phyloP scores from a whole-genome alignment of 2,329 filamentous ascomycete genomes.

The Talaromyces islandicus region DNA sequence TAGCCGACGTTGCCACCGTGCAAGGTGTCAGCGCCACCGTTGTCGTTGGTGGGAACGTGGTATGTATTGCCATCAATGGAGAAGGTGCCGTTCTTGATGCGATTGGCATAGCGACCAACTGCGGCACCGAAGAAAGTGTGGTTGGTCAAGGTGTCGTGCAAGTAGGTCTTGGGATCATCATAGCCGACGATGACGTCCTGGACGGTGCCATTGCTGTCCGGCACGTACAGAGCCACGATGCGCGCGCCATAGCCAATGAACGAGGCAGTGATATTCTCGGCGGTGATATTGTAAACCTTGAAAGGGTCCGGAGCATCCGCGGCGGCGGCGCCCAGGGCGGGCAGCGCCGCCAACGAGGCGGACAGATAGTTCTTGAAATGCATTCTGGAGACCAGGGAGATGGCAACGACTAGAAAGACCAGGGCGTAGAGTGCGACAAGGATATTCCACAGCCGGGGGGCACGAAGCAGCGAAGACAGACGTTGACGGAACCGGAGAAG shows the following conservation, averaged over 20 bases:
- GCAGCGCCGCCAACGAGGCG: conserved; percentile 27
- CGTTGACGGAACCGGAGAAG: conserved; percentile 18
- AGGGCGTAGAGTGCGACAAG: conserved; percentile 23
- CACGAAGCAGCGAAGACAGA: conserved; percentile 18
- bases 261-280: conserved; percentile 43
- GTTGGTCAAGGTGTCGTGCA: conserved; percentile 40
- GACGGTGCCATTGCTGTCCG: conserved; percentile 42
- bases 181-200: conserved; percentile 49
- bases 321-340: conserved; percentile 18
- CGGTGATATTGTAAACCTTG: conserved; percentile 40
- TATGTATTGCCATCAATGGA: conserved; percentile 42
- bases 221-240: conserved; percentile 43
- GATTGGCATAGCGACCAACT: conserved; percentile 50
- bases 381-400: conserved; percentile 28
- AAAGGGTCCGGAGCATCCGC: conserved; percentile 26
- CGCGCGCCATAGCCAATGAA: conserved; percentile 45
- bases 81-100: conserved; percentile 53
- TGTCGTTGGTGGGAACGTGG: conserved; percentile 47
- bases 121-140: conserved; percentile 45
- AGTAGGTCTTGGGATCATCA: conserved; percentile 40
- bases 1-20: conserved; percentile 47
- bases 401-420: conserved; percentile 23
- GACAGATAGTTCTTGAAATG: conserved; percentile 29
- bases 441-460: conserved; percentile 23
- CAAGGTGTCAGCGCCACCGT: conserved; percentile 46